phyloP scores from a whole-genome alignment of 164 flowering plant species.

The Aristolochia californica region DNA sequence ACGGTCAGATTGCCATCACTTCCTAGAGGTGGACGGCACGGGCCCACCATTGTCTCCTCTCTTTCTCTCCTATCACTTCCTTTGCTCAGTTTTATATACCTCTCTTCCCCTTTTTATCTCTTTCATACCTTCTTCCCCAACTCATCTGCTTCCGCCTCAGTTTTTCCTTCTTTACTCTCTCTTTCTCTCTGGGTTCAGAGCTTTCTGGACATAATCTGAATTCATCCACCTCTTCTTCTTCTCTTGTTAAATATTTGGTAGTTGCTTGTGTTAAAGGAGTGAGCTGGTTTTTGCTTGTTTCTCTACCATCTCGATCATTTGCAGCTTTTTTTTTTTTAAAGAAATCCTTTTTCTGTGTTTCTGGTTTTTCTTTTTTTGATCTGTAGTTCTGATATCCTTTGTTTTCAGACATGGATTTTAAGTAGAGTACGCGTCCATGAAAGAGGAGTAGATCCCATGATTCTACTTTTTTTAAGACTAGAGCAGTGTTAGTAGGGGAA shows the following conservation, averaged over 20 bases:
- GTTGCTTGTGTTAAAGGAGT: too few relatives aligned
- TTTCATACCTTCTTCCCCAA: conserved; percentile 12
- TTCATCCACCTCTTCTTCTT: background rate
- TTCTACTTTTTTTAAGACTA: background rate
- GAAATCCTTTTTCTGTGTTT: background rate
- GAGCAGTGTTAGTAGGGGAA: background rate
- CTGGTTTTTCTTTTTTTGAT: background rate
- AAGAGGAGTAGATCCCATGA: background rate
- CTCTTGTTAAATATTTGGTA: background rate
- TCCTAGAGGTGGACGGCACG: conserved; percentile 8
- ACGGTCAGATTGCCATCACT: conserved; percentile 15
- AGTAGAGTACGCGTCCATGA: background rate
- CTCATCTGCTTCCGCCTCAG: conserved; percentile 10
- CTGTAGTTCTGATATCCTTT: conserved; percentile 1
- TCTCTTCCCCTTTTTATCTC: background rate
- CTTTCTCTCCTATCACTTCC: background rate
- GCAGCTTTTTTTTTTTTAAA: background rate
- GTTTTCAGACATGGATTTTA: conserved; percentile 5
- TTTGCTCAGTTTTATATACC: conserved; percentile 3
- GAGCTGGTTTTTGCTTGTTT: background rate
- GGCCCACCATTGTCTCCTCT: conserved; percentile 5
- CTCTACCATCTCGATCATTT: background rate
- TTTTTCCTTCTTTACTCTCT: background rate
- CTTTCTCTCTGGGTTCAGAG: background rate
- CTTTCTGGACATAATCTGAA: background rate